phyloP scores from a whole-genome alignment of 73 alveolate genomes.

The Halteria grandinella region DNA sequence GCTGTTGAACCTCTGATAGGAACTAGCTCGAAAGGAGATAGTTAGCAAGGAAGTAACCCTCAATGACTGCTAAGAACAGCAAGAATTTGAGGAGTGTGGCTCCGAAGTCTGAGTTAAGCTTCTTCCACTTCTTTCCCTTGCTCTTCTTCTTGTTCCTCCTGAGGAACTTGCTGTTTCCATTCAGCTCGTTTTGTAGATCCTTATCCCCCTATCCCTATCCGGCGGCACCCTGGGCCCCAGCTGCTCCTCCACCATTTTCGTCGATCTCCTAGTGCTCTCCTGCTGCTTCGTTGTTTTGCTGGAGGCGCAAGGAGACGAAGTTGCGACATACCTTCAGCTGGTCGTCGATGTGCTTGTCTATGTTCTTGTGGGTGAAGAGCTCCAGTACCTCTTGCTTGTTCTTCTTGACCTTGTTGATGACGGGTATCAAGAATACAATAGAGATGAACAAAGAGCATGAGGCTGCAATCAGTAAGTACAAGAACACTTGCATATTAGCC shows the following conservation, averaged over 20 bases:
- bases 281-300: slow-evolving; percentile 35
- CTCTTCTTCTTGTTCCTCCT: slow-evolving; percentile 48
- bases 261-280: too few relatives aligned
- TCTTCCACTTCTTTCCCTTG: slow-evolving; percentile 59
- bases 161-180: slow-evolving; percentile 39
- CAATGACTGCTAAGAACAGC: slow-evolving; percentile 23
- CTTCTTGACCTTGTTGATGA: slow-evolving; percentile 52
- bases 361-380: slow-evolving; percentile 39
- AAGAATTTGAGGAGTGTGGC: slow-evolving; percentile 46
- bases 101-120: slow-evolving; percentile 38
- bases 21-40: slow-evolving; percentile 23
- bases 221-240: too few relatives aligned
- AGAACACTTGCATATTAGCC: slow-evolving; percentile 8
- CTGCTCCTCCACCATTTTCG: too few relatives aligned
- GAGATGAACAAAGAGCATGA: slow-evolving; percentile 28
- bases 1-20: slow-evolving; percentile 31
- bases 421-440: slow-evolving; percentile 48
- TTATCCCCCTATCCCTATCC: too few relatives aligned
- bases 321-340: slow-evolving; percentile 43
- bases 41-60: slow-evolving; percentile 51
- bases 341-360: slow-evolving; percentile 55
- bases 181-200: slow-evolving; percentile 46
- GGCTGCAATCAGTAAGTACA: slow-evolving; percentile 45
- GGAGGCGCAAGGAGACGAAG: slow-evolving; percentile 14
- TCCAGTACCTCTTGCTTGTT: slow-evolving; percentile 56